Percentiles rank a stretch among this genome's conserved stretches.
Conservation (phyloP, 1,284 basidiomycete genomes). For the Singerocomus rubriflavus region DNA sequence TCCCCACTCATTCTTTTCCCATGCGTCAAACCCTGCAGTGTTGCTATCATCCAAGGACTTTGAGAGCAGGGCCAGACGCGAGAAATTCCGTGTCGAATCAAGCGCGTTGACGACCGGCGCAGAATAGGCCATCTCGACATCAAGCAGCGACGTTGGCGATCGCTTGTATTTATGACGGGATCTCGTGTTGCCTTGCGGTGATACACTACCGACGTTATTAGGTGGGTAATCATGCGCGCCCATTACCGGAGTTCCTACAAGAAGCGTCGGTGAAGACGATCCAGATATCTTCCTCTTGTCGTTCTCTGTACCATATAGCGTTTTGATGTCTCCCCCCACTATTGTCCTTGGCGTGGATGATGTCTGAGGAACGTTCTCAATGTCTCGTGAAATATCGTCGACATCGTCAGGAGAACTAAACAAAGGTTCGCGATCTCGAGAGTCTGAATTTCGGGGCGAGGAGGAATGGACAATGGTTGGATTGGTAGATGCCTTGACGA, state of each 20-base stretch:
- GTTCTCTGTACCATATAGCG: slow-evolving; percentile 32
- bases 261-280: slow-evolving; percentile 35
- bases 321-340: slow-evolving; percentile 28
- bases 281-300: slow-evolving; percentile 26
- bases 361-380: slow-evolving; percentile 42
- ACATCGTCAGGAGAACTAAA: slow-evolving; percentile 53
- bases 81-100: slow-evolving; percentile 12
- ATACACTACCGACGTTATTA: slow-evolving; percentile 42
- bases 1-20: slow-evolving; percentile 62
- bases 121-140: slow-evolving; percentile 28
- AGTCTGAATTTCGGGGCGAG: slow-evolving; percentile 33
- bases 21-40: slow-evolving; percentile 36
- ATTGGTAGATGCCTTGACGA: slow-evolving; percentile 66
- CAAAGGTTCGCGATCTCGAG: slow-evolving; percentile 57
- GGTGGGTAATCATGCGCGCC: slow-evolving; percentile 62
- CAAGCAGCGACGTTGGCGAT: slow-evolving; percentile 44
- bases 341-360: slow-evolving; percentile 36
- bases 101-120: slow-evolving; percentile 35
- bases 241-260: slow-evolving; percentile 28
- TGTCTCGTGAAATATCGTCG: slow-evolving; percentile 45
- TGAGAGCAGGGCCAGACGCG: slow-evolving; percentile 12
- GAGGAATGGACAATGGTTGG: slow-evolving; percentile 40
- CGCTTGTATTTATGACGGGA: slow-evolving; percentile 37
- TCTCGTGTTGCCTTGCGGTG: slow-evolving; percentile 27
- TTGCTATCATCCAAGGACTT: slow-evolving; percentile 35